Evolutionary conservation across 2,329 filamentous ascomycete genomes (phyloP), one percentile per base, ranked within the genome.

Genomic region (Sporothrix pallida): DNA sequence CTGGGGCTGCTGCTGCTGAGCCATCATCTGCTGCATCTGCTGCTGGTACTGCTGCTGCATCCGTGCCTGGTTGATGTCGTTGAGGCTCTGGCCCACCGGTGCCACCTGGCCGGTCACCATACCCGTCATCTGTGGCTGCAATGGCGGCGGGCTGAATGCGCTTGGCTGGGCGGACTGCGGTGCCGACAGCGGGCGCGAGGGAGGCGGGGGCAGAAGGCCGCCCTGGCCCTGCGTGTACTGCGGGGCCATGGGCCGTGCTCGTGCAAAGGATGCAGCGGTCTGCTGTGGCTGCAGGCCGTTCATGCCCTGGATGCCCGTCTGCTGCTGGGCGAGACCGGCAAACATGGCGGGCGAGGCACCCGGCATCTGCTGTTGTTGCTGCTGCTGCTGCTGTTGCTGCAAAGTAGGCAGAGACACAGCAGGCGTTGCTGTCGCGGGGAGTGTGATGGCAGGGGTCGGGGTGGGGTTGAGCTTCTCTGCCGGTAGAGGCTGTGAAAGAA

Each of bases 61-160:
- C 68, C 90, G 87, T 75, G 88, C 87, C 79, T 93, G 91, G 74
- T 84, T 89, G 62, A 96, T 84, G 63, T 95, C 93, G 78, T 90
- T 87, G 77, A 97, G 81, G 80, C 91, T 95, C 81, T 95, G 93
- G 13, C 94, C 93, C 2, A 89, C 88, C 44, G 91, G 89, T 42
- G 92, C 91, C 73, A 93, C 85, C 76, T 90, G 90, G 84, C 84
- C 79, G 74, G 76, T 82, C 75, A 71, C 71, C 72, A 88, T 86
- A 9, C 95, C 94, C 5, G 96, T 98, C 81, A 95, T 88, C 80
- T 98, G 95, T 71, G 94, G 90, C 80, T 95, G 91, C 77, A 98
- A 83, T 17, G 93, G 90, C 69, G 93, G 90, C 20, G 92, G 88
- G 8, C 88, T 88, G 80, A 97, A 96, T 4, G 86, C 87, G 81